Conservation (phyloP, 805 yeast species). For the Metschnikowia cubensis region DNA sequence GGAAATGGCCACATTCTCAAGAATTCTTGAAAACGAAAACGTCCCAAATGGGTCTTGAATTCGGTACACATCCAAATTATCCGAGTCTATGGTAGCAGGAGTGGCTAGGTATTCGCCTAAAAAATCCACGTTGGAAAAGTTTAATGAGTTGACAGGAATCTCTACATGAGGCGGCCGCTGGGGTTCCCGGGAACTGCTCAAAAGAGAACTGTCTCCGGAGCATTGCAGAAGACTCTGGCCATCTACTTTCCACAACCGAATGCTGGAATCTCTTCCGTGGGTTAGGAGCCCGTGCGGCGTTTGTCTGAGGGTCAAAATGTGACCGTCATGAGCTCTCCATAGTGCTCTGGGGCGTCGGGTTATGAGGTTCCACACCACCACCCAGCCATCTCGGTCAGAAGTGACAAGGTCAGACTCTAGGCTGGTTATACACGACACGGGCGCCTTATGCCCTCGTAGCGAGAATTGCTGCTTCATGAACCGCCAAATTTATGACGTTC, state of each 20-base stretch:
- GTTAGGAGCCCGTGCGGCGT: constrained; percentile 39
- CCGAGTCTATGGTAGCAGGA: constrained; percentile 63
- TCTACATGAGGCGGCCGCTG: constrained; percentile 28
- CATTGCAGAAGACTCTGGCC: not conserved
- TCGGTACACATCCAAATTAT: constrained; percentile 58
- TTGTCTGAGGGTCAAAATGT: constrained; percentile 45
- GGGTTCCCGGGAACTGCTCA: constrained; percentile 2
- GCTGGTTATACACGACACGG: constrained; percentile 13
- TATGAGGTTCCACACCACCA: constrained; percentile 61
- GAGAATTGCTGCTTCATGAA: constrained; percentile 8
- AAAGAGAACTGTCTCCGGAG: constrained; percentile 5
- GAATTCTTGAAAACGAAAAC: constrained; percentile 26
- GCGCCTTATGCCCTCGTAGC: constrained; percentile 16
- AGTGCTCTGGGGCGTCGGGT: constrained; percentile 51
- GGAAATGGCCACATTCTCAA: constrained; percentile 26
- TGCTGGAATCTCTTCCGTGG: constrained; percentile 64
- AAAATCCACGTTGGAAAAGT: constrained; percentile 57
- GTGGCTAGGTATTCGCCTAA: constrained; percentile 36
- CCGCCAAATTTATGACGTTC: not conserved
- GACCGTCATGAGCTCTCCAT: constrained; percentile 58
- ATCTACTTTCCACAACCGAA: constrained; percentile 42
- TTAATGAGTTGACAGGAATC: constrained; percentile 69
- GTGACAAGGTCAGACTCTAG: constrained; percentile 33
- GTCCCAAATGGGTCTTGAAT: constrained; percentile 22
- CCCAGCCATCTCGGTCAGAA: constrained; percentile 60